Conservation (phyloP, 2,329 filamentous ascomycete species). For the Nemania serpens region DNA sequence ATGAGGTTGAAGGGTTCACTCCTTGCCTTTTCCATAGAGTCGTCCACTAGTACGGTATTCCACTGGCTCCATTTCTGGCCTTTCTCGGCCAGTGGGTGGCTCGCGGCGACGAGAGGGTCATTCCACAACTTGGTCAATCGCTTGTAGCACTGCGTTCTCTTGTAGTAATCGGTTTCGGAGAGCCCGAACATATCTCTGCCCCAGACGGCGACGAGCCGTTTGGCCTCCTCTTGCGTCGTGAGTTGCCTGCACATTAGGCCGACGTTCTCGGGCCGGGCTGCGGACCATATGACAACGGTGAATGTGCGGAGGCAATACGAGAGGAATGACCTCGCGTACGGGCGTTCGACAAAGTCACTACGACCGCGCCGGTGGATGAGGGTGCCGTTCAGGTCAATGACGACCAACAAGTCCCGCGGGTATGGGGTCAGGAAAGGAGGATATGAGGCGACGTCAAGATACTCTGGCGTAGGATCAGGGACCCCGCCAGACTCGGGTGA, state of each 20-base stretch:
- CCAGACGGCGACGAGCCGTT: slow-evolving; percentile 76
- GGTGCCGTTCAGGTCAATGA: slow-evolving; percentile 94
- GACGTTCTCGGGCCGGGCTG: slow-evolving; percentile 76
- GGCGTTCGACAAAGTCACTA: slow-evolving; percentile 66
- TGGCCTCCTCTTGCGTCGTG: slow-evolving; percentile 57
- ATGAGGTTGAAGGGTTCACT: slow-evolving; percentile 85
- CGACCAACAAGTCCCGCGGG: slow-evolving; percentile 72
- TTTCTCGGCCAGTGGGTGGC: slow-evolving; percentile 49
- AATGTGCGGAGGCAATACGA: slow-evolving; percentile 75
- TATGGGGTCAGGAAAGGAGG: slow-evolving; percentile 47
- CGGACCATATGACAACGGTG: slow-evolving; percentile 88
- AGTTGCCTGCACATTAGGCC: slow-evolving; percentile 67
- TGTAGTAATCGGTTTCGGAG: slow-evolving; percentile 63
- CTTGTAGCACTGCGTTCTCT: slow-evolving; percentile 88
- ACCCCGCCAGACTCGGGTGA: slow-evolving; percentile 56
- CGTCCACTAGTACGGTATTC: slow-evolving; percentile 90
- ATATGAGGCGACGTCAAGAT: slow-evolving; percentile 60
- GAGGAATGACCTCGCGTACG: slow-evolving; percentile 71
- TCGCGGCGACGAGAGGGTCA: slow-evolving; percentile 48
- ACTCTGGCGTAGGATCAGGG: slow-evolving; percentile 63
- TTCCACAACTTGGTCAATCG: slow-evolving; percentile 75
- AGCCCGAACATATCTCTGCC: slow-evolving; percentile 77
- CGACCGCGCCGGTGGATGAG: slow-evolving; percentile 72
- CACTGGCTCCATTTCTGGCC: slow-evolving; percentile 71
- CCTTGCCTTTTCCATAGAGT: slow-evolving; percentile 77